These are phyloP conservation scores for Neonectria magnoliae DNA, from an alignment of 2,329 filamentous ascomycete genomes.

Conservation along the genomic window DNA sequence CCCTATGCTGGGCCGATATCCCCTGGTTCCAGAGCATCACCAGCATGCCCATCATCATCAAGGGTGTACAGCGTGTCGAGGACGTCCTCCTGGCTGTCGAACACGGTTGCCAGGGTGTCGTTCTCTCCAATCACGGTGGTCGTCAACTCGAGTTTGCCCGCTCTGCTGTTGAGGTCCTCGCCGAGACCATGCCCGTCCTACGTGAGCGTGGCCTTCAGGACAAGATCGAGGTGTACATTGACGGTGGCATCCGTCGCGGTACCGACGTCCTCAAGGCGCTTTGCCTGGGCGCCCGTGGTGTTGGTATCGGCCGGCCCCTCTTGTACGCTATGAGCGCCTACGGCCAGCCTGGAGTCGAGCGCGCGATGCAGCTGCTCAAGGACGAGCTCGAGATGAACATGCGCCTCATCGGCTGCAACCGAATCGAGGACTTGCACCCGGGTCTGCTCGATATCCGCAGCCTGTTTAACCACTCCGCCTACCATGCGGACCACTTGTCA, in stretches of 20 bases:
- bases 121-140: slow-evolving; percentile 95
- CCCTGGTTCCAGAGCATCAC: slow-evolving; percentile 93
- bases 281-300: slow-evolving; percentile 89
- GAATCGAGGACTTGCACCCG: slow-evolving; percentile 80
- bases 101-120: slow-evolving; percentile 84
- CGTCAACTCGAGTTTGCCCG: slow-evolving; percentile 92
- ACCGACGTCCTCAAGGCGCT: slow-evolving; percentile 97
- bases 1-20: slow-evolving; percentile 92
- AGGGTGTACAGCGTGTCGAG: slow-evolving; percentile 95
- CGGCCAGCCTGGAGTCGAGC: slow-evolving; percentile 85
- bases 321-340: slow-evolving; percentile 96
- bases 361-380: slow-evolving; percentile 90
- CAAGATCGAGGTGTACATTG: slow-evolving; percentile 87
- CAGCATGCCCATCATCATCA: slow-evolving; percentile 93
- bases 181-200: slow-evolving; percentile 91
- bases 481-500: slow-evolving; percentile 60
- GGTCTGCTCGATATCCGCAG: slow-evolving; percentile 82
- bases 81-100: slow-evolving; percentile 91
- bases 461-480: slow-evolving; percentile 64
- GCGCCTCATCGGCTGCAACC: slow-evolving; percentile 85
- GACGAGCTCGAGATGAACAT: slow-evolving; percentile 99
- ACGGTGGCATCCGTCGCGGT: slow-evolving; percentile 88
- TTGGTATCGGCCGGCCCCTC: slow-evolving; percentile 95
- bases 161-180: slow-evolving; percentile 88
- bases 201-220: slow-evolving; percentile 77